Base-by-base conservation (phyloP, 306 rosid genomes). In the Trifolium dubium region DNA sequence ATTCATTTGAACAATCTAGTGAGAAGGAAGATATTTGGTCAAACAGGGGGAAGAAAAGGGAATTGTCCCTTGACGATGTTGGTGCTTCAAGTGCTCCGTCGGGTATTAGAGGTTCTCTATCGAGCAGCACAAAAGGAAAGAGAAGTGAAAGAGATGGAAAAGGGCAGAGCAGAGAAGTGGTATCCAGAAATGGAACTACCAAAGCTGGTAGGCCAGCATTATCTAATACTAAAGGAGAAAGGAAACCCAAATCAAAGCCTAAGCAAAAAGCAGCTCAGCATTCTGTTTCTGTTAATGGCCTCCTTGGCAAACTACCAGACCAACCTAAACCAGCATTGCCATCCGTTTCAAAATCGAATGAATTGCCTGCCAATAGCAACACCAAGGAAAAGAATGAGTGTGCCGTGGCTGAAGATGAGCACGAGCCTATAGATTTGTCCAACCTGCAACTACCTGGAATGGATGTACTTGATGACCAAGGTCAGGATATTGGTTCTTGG, bases 111-210 rank as follows among this genome's bases (percentile, higher is more conserved):
- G 71, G 67, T 82, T 84, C 89, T 81, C 81, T 92, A 54, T 86
- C 90, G 37, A 90, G 85, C 76, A 86, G 88, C 82, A 88, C 96
- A 68, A 92, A 88, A 83, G 97, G 98, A 71, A 90, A 85, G 92
- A 87, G 98, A 81, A 92, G 95, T 47, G 98, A 92, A 77, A 90
- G 96, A 82, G 98, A 92, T 47, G 98, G 93, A 63, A 92, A 89
- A 78, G 96, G 89, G 85, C 88, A 92, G 70, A 76, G 78, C 81
- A 87, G 91, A 80, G 98, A 90, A 81, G 84, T 83, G 71, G 49
- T 70, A 60, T 81, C 92, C 75, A 90, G 95, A 83, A 90, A 90
- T 67, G 96, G 92, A 73, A 83, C 86, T 56, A 29, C 89, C 60
- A 92, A 90, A 88, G 80, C 77, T 60, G 98, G 97, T 71, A 83